These are phyloP conservation scores for Eucalyptus regnans DNA, from an alignment of 345 rosid species.

Conservation along the genomic window DNA sequence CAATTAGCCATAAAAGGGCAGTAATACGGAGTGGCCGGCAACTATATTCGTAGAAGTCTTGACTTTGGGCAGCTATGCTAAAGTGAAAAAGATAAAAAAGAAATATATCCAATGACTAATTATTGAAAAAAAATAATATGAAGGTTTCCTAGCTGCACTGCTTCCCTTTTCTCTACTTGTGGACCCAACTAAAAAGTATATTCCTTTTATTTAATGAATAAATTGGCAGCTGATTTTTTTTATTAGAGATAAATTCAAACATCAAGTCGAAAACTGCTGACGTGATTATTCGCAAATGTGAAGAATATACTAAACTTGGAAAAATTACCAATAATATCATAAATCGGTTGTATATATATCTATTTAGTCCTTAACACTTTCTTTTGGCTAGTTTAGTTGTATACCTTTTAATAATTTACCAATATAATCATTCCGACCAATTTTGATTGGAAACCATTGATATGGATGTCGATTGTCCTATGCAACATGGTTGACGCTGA, in stretches of 20 bases:
- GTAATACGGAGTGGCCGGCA: fast-evolving
- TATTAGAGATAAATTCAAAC: not conserved
- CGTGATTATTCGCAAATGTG: not conserved
- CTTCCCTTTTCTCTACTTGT: not conserved
- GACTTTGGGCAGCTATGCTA: not conserved
- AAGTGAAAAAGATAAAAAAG: not conserved
- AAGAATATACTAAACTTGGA: not conserved
- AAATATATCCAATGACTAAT: not conserved
- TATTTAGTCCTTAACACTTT: not conserved
- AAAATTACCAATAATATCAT: not conserved
- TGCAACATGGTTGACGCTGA: no score
- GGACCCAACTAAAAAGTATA: not conserved
- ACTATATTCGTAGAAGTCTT: not conserved
- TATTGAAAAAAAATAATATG: not conserved
- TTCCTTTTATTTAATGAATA: not conserved
- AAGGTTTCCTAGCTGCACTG: not conserved
- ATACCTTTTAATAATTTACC: no score
- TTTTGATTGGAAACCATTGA: fast-evolving
- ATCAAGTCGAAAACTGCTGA: not conserved
- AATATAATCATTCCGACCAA: no score
- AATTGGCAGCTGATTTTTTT: not conserved
- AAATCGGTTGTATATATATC: fast-evolving
- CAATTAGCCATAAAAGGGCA: not conserved
- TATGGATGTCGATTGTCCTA: fast-evolving
- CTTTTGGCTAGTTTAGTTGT: fast-evolving